Evolutionary conservation across 805 yeast genomes (phyloP).

Genomic region (Hanseniaspora meyeri): DNA sequence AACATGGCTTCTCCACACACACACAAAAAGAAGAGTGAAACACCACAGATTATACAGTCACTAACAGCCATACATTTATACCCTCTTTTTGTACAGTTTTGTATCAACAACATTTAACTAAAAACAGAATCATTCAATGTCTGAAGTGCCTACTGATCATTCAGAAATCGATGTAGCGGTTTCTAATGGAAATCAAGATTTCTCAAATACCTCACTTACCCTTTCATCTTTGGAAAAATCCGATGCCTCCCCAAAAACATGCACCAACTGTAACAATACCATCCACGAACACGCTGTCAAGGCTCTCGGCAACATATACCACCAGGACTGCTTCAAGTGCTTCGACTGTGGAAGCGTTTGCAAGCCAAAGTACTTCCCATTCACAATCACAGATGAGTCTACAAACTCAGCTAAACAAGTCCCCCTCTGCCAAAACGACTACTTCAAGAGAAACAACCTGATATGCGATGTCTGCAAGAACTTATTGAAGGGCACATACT

Average conservation of each 20-base stretch:
- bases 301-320: constrained; percentile 68
- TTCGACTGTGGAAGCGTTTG: constrained; percentile 72
- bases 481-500: constrained; percentile 83
- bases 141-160: background rate
- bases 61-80: too few relatives aligned
- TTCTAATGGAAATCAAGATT: background rate
- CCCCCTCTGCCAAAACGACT: constrained; percentile 82
- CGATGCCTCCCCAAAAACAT: constrained; percentile 26
- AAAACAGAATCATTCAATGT: background rate
- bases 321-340: constrained; percentile 79
- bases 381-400: constrained; percentile 29
- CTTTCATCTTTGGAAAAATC: background rate
- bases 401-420: constrained; percentile 32
- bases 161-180: background rate
- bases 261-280: constrained; percentile 41
- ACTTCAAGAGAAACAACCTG: constrained; percentile 70
- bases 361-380: constrained; percentile 80
- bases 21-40: too few relatives aligned
- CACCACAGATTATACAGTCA: too few relatives aligned
- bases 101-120: too few relatives aligned
- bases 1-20: too few relatives aligned
- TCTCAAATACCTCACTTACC: background rate
- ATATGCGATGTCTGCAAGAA: constrained; percentile 78
- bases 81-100: too few relatives aligned
- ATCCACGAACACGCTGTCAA: constrained; percentile 71